Evolutionary conservation across 2,329 filamentous ascomycete species (phyloP), one percentile per base, ranked within the genome.

Genomic region (Nemania sp.): DNA sequence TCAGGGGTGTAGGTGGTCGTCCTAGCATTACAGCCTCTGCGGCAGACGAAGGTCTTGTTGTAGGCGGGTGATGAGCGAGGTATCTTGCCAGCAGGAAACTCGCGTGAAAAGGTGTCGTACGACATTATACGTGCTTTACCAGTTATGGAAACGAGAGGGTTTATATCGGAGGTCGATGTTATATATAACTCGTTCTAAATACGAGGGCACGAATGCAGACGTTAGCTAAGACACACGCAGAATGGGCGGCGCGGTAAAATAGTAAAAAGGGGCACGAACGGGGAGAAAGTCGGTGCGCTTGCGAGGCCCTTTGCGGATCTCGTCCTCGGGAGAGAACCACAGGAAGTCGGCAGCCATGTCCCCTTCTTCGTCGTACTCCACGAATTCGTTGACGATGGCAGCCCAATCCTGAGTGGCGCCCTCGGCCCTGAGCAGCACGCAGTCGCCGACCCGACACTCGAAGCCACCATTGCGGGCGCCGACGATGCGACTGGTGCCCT

Each of bases 251-350:
- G 22, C 40, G 47, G 36, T 44, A 24, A 24, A 22, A 11, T 26
- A 6, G 34, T 24, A 23, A 31, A 8, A 28, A n/a, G 17, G 30
- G 9, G 50, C 19, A 43, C 64, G 74, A 53, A 75, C 89, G 84
- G 67, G 83, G 83, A 95, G 71, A 54, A 84, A 90, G 72, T 99
- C 94, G 11, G 77, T 80, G 66, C 91, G 80, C 74, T 94, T 96
- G 73, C 90, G 93, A 53, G 84, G 82, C 68, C 86, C 88, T 64
- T 90, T 94, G 23, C 87, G 83, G 56, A 97, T 90, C 73, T 97
- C 93, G 66, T 88, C 89, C 65, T 96, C 89, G 0, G 90, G 91
- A 0, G 90, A 91, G 69, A 99, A 97, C 94, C 94, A 99, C 80
- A 97, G 87, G 67, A 99, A 94, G 59, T 88, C 89, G 50, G 89